Base-by-base conservation (phyloP, 2,329 filamentous ascomycete genomes). In the Elsinoe batatas region DNA sequence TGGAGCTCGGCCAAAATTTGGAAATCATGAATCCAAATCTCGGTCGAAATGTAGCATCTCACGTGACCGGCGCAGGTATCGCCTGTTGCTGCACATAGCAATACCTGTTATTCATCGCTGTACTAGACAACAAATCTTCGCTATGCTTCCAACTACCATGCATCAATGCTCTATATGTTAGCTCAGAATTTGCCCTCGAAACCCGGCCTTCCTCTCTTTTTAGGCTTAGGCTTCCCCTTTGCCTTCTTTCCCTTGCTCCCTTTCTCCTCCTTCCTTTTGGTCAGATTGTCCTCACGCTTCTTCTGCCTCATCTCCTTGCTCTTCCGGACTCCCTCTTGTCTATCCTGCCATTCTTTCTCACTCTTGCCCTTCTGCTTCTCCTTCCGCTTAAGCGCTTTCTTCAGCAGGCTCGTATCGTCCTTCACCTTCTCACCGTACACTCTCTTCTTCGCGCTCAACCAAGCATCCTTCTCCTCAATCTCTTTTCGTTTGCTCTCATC, bases 321-420 rank as follows among this genome's bases (percentile, higher is more conserved):
- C 63, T 76, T 74, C 46, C 71, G 64, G 1, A 77, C 72, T 30
- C 68, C 70, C 33, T 72, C 71, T 17, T 72, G 64, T 13, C 75
- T 64, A 57, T 76, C 74, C 55, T 72, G 72, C 75, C 93, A 97
- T 66, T 93, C 89, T 67, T 86, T 85, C 69, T 89, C 88, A 67
- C 88, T 94, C 81, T 93, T 95, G 72, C 84, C 85, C 81, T 96
- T 97, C 53, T 80, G 76, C 62, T 84, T 82, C 65, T 96, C 89
- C 75, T 95, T 94, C 62, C 91, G 84, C 79, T 96, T 96, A 62
- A 97, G 76, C 0, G 91, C 87, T 77, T 95, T 96, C 78, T 95
- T 96, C 26, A 98, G 78, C 56, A 95, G 73, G 44, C 80, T 82
- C 60, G 89, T 88, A 68, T 95, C 89, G 66, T 97, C 90, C 58